A percentile compares a stretch with the other conserved stretches of the same genome.
These are phyloP conservation scores for Nosema muscidifuracis DNA, from an alignment of 371 early-diverging fungal genomes.

Conservation along the genomic window DNA sequence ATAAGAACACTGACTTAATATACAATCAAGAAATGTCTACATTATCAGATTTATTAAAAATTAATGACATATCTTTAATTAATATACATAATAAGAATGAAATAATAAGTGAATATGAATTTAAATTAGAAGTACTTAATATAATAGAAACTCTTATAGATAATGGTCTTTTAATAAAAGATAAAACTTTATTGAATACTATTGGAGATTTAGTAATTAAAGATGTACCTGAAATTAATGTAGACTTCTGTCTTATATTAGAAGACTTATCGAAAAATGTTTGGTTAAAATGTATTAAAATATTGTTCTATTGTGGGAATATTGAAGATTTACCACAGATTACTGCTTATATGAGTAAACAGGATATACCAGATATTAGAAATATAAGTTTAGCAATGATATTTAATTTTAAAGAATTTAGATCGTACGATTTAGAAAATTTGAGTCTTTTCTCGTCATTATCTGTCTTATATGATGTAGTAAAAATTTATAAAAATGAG, in stretches of 20 bases:
- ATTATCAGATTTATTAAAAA: conserved; percentile 16
- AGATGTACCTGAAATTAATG: neutral
- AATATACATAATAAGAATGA: conserved; percentile 39
- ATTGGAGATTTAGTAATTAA: conserved; percentile 29
- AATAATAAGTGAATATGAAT: conserved; percentile 21
- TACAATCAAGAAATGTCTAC: conserved; percentile 18
- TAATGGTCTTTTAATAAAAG: conserved; percentile 14
- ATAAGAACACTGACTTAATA: conserved; percentile 19
- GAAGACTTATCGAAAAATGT: conserved; percentile 39
- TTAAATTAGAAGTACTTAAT: conserved; percentile 39
- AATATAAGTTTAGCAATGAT: conserved; percentile 45
- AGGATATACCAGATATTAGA: conserved; percentile 42
- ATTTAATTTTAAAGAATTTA: conserved; percentile 6
- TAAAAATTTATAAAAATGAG: conserved; percentile 38
- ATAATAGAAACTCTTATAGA: conserved; percentile 28
- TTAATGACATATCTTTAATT: conserved; percentile 23
- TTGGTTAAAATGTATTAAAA: conserved; percentile 37
- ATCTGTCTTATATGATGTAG: conserved; percentile 41
- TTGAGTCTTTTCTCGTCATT: conserved; percentile 20
- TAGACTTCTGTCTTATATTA: conserved; percentile 23
- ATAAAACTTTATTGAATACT: conserved; percentile 9
- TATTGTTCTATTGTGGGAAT: conserved; percentile 34
- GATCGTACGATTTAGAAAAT: conserved; percentile 49
- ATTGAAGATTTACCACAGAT: conserved; percentile 30
- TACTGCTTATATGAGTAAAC: conserved; percentile 1